Evolutionary conservation across 768 basidiomycete genomes (phyloP).

Genomic region (Lactarius pseudohatsudake): DNA sequence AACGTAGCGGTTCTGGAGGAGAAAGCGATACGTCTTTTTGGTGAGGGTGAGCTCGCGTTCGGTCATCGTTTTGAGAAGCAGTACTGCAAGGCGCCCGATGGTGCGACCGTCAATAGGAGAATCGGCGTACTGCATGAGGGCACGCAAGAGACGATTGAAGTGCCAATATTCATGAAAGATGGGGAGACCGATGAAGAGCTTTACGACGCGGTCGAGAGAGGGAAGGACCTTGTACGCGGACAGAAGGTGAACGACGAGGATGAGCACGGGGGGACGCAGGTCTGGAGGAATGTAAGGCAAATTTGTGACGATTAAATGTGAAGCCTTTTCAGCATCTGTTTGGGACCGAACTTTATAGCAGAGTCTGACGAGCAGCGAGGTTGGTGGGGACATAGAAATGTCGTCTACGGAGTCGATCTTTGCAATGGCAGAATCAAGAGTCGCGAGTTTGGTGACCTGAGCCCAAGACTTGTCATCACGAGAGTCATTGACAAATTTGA

Average conservation of each 20-base stretch:
- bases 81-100: conserved; percentile 15
- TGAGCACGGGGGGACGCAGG: conserved; percentile 45
- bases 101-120: conserved; percentile 15
- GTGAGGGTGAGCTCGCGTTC: conserved; percentile 22
- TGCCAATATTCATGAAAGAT: conserved; percentile 30
- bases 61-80: conserved; percentile 25
- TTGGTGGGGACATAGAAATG: conserved; percentile 39
- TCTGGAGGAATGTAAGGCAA: conserved; percentile 36
- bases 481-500: not conserved
- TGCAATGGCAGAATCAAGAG: conserved; percentile 13
- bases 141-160: conserved; percentile 30
- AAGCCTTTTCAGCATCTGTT: conserved; percentile 44
- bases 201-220: conserved; percentile 46
- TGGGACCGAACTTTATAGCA: conserved; percentile 48
- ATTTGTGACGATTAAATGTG: conserved; percentile 46
- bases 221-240: conserved; percentile 49
- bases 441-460: not conserved
- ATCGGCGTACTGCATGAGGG: conserved; percentile 14
- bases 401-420: conserved; percentile 9
- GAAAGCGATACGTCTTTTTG: conserved; percentile 10
- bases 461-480: not conserved
- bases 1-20: conserved; percentile 45
- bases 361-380: conserved; percentile 58
- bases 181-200: conserved; percentile 34
- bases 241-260: conserved; percentile 49